A percentile compares a stretch with the other conserved stretches of the same genome.
Conservation (phyloP, 2,329 filamentous ascomycete species). For the Scedosporium boydii region DNA sequence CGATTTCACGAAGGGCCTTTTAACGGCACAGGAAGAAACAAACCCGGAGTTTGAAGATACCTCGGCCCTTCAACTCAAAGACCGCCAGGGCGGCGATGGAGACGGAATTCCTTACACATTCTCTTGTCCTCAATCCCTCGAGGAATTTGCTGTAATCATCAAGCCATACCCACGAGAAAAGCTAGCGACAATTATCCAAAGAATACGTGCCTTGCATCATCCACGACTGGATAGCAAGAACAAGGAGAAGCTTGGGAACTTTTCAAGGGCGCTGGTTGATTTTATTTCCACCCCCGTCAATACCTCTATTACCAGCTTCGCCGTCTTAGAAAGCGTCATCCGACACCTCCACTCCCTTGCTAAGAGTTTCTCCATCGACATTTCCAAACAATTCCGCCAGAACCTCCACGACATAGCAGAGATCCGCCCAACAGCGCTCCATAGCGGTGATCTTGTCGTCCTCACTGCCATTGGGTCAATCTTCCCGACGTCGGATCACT, state of each 20-base stretch:
- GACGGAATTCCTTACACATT: constrained; percentile 72
- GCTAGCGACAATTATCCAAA: constrained; percentile 71
- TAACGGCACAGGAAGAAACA: constrained; percentile 47
- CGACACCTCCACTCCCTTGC: constrained; percentile 90
- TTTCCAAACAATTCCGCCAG: constrained; percentile 68
- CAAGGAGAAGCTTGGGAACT: constrained; percentile 68
- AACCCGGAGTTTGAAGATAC: constrained; percentile 40
- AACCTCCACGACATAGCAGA: constrained; percentile 52
- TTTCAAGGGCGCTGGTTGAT: constrained; percentile 57
- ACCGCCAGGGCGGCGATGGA: constrained; percentile 33
- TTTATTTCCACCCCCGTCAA: constrained; percentile 41
- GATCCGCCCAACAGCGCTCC: constrained; percentile 40
- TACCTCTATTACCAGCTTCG: constrained; percentile 40
- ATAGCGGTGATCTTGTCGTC: constrained; percentile 66
- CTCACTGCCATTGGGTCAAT: constrained; percentile 74
- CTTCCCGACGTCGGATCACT: constrained; percentile 94
- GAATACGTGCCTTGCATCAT: constrained; percentile 87
- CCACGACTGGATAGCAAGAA: constrained; percentile 77
- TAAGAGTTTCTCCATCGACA: constrained; percentile 71
- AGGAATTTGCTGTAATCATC: constrained; percentile 61
- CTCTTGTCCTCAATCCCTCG: constrained; percentile 68
- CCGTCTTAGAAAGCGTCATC: constrained; percentile 66
- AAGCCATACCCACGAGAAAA: constrained; percentile 52
- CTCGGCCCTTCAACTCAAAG: constrained; percentile 25
- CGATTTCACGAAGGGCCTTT: constrained; percentile 63